Evolutionary conservation across 805 yeast genomes (phyloP).

Genomic region (Yamadazyma nakazawae): DNA sequence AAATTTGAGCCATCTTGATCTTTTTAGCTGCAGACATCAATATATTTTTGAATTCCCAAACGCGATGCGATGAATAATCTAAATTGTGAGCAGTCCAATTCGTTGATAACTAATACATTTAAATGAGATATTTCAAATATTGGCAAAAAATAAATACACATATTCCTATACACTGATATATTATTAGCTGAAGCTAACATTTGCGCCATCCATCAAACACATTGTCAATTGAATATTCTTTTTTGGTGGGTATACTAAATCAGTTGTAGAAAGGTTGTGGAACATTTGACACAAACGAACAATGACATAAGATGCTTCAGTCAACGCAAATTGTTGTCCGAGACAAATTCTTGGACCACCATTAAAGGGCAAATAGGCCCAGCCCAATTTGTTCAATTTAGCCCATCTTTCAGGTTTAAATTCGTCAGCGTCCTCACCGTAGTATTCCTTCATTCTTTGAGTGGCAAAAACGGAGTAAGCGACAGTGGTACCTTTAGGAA

Average conservation of each 20-base stretch:
- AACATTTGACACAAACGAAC: slow-evolving; percentile 32
- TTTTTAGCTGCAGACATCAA: slow-evolving; percentile 6
- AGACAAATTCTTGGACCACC: slow-evolving; percentile 57
- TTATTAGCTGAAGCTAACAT: slow-evolving; percentile 6
- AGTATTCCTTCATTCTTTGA: slow-evolving; percentile 38
- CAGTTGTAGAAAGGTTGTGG: slow-evolving; percentile 18
- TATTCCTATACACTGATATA: not conserved
- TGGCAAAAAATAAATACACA: not conserved
- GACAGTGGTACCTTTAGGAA: slow-evolving; percentile 43
- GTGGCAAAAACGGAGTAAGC: slow-evolving; percentile 39
- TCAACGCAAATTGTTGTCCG: slow-evolving; percentile 55
- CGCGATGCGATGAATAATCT: not conserved
- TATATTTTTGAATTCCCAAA: not conserved
- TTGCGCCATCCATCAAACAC: slow-evolving; percentile 15
- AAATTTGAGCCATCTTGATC: slow-evolving; percentile 51
- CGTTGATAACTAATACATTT: not conserved
- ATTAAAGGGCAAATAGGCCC: slow-evolving; percentile 52
- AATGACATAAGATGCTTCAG: slow-evolving; percentile 46
- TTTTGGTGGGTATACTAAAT: slow-evolving; percentile 29
- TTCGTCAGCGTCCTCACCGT: slow-evolving; percentile 43
- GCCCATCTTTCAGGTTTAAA: slow-evolving; percentile 53
- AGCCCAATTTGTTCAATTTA: slow-evolving; percentile 28
- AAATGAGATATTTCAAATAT: not conserved
- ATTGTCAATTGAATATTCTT: slow-evolving; percentile 28
- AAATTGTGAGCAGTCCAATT: not conserved